Evolutionary conservation across 805 yeast genomes (phyloP).

Genomic region (Starmerella geochares): DNA sequence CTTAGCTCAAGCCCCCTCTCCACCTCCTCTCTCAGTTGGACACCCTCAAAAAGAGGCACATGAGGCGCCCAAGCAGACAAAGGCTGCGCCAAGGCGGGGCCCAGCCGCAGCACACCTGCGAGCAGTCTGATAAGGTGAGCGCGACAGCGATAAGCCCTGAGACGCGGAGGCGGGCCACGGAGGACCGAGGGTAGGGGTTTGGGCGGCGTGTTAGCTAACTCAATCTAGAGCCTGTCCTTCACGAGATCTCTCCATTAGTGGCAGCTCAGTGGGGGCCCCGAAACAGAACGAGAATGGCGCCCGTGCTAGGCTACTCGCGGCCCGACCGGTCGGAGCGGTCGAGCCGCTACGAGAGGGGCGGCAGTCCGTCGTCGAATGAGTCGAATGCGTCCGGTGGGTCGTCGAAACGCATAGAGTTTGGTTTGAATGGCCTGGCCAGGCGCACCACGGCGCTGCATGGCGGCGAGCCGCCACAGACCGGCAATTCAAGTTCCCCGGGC

Average conservation of each 20-base stretch:
- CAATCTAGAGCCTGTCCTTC: not conserved
- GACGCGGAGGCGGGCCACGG: not conserved
- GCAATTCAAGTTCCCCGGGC: not conserved
- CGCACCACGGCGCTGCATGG: not conserved
- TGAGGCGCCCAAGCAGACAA: not conserved
- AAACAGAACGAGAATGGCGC: slow-evolving; percentile 6
- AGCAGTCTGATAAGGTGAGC: not conserved
- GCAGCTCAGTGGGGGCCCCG: not conserved
- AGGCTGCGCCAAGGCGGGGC: not conserved
- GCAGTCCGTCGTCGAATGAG: slow-evolving; percentile 6
- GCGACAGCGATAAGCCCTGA: not conserved
- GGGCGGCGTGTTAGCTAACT: not conserved
- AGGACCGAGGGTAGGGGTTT: not conserved
- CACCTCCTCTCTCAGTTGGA: too few relatives aligned
- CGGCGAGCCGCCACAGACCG: not conserved
- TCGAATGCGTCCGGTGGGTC: not conserved
- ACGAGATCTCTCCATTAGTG: not conserved
- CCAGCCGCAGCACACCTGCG: too few relatives aligned
- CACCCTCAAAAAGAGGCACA: too few relatives aligned
- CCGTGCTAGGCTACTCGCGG: slow-evolving; percentile 15
- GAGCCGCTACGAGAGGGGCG: not conserved
- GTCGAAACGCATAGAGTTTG: not conserved
- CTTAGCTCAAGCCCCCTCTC: too few relatives aligned
- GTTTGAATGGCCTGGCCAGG: not conserved
- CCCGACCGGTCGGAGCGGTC: slow-evolving; percentile 11